Evolutionary conservation across 768 basidiomycete species (phyloP), one percentile per base, ranked within the genome.

Genomic region (Suillus placidus): DNA sequence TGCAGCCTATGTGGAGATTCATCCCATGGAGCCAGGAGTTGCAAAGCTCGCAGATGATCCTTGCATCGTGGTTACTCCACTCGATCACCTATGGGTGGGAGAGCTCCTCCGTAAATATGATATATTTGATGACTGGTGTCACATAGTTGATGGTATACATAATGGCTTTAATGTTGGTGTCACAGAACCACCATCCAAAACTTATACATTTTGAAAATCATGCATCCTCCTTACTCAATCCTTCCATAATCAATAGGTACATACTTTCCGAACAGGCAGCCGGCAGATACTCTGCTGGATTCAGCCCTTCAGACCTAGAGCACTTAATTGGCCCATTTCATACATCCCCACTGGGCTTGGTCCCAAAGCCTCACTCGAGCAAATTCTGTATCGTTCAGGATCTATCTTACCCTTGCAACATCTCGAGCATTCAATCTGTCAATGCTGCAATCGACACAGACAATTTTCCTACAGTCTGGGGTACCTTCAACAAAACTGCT

Each of bases 271-370:
- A 42, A 1, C 42, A 42, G 42, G 42, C 16, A 6, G 42, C 42
- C 6, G 43, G 43, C 43, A 43, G 78, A 32, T 81, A 81, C 64
- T 76, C 81, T 0, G 30, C 47, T 0, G 66, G 72, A 1, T 81
- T 73, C 68, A 57, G 64, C 0, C 77, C 71, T 32, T 63, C 60
- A 9, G 60, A 65, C 23, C 66, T 79, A n/a, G 72, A 79, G 57
- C 13, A 61, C 3, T 10, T 77, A 32, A 82, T 84, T 40, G 81
- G 83, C 2, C 76, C 76, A 0, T 84, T 84, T 58, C 67, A 69
- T 1, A 77, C 82, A 0, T 80, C 80, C 0, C 84, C 82, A 0
- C 70, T 84, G 0, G 77, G 77, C 0, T 68, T 80, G 3, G 74
- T 83, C 0, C 79, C 79, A 2, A 84, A 83, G 62, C 72, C 72